Percentiles rank a stretch among this genome's conserved stretches.
phyloP scores from a whole-genome alignment of 257 asterid genomes.

The Linaria vulgaris region DNA sequence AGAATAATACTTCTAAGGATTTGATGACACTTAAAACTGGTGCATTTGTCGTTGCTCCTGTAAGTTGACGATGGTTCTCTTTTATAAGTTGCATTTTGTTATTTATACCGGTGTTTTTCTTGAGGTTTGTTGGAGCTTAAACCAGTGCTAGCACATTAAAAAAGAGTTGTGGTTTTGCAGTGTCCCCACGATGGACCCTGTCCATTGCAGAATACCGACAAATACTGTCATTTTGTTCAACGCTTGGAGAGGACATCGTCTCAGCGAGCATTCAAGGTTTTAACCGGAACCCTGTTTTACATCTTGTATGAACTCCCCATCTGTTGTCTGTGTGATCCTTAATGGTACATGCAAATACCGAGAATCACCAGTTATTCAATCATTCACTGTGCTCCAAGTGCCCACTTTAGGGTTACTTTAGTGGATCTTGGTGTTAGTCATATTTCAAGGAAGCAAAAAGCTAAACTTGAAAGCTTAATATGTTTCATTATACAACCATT shows the following conservation, averaged over 20 bases:
- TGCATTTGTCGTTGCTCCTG: conserved; percentile 93
- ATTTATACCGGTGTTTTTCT: conserved; percentile 12
- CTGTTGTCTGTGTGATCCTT: conserved; percentile 1
- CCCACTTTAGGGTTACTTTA: neutral
- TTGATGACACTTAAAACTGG: conserved; percentile 67
- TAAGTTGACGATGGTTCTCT: conserved; percentile 39
- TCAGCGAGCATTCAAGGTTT: conserved; percentile 84
- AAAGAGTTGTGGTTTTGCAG: conserved; percentile 43
- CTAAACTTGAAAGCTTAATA: too few relatives aligned
- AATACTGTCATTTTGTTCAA: conserved; percentile 97
- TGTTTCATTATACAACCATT: too few relatives aligned
- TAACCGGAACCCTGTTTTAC: conserved; percentile 8
- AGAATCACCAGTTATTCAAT: neutral
- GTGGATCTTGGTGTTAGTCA: neutral
- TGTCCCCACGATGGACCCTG: conserved; percentile 98
- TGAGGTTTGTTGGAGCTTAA: conserved; percentile 2
- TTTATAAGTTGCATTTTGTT: conserved; percentile 12
- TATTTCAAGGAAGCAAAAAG: neutral
- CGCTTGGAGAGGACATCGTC: conserved; percentile 90
- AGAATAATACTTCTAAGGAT: conserved; percentile 45
- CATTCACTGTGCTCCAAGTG: conserved; percentile 4
- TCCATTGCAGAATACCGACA: conserved; percentile 73
- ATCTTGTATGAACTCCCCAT: conserved; percentile 3
- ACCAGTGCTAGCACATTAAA: conserved; percentile 4
- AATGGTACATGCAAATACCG: conserved; percentile 2